Evolutionary conservation across 192 early-diverging fungal genomes (phyloP).

Genomic region (Entomortierella parvispora): DNA sequence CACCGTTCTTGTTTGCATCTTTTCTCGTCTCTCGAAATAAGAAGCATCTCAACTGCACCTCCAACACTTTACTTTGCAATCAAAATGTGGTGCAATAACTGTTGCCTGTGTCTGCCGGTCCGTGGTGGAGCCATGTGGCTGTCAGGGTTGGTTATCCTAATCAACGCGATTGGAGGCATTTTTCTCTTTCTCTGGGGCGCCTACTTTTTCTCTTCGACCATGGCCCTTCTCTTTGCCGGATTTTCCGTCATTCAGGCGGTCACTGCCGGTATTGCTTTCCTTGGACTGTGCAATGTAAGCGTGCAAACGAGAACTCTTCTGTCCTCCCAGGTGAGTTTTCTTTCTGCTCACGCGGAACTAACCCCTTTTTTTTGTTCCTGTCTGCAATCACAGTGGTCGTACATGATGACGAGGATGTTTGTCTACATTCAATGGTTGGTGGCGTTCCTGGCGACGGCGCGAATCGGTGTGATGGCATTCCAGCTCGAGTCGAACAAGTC

Average conservation of each 20-base stretch:
- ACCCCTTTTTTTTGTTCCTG: not conserved
- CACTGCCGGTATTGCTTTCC: slow-evolving; percentile 4
- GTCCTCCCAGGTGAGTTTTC: no score
- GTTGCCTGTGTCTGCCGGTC: slow-evolving; percentile 29
- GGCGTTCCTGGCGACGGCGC: slow-evolving; percentile 11
- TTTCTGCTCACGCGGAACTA: no score
- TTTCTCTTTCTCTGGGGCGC: slow-evolving; percentile 16
- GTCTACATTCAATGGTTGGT: slow-evolving; percentile 30
- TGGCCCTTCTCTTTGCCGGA: slow-evolving; percentile 1
- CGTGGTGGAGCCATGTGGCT: slow-evolving; percentile 26
- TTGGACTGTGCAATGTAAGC: slow-evolving; percentile 19
- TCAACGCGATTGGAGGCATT: slow-evolving; percentile 12
- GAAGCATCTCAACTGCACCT: no score
- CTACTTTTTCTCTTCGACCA: slow-evolving; percentile 11
- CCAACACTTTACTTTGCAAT: not conserved
- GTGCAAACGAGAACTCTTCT: no score
- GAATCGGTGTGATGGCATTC: slow-evolving; percentile 27
- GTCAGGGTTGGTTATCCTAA: slow-evolving; percentile 2
- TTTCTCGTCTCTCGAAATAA: no score
- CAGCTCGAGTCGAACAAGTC: slow-evolving; percentile 9
- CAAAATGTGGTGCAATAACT: slow-evolving; percentile 26
- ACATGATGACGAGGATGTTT: slow-evolving; percentile 27
- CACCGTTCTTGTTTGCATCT: no score
- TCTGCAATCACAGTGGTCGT: slow-evolving; percentile 30
- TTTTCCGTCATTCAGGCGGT: slow-evolving; percentile 15